phyloP scores from a whole-genome alignment of 345 rosid species.

The Aurinia saxatilis region DNA sequence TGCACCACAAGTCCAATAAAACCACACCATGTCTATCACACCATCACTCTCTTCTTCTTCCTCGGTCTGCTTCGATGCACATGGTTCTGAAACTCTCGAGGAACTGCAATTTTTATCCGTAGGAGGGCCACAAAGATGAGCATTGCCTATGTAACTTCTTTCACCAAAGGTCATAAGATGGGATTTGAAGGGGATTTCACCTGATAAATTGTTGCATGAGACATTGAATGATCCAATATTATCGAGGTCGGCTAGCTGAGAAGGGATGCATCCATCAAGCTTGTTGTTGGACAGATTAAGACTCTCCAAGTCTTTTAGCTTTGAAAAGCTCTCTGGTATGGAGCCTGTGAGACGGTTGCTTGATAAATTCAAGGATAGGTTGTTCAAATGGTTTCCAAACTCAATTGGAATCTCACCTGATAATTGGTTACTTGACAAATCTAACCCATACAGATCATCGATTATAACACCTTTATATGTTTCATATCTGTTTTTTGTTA shows the following conservation, averaged over 20 bases:
- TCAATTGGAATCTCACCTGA: conserved; percentile 46
- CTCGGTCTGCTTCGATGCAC: too few species aligned
- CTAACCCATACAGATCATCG: conserved; percentile 30
- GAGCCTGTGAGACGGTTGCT: conserved; percentile 38
- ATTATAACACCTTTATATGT: conserved; percentile 17
- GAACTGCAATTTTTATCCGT: not conserved
- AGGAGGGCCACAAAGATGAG: too few species aligned
- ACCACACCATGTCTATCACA: not conserved
- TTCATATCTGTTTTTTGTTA: not conserved
- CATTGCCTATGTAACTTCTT: too few species aligned
- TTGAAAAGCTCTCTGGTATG: conserved; percentile 44
- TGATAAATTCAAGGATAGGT: conserved; percentile 36
- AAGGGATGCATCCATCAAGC: too few species aligned
- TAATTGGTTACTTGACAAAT: conserved; percentile 43
- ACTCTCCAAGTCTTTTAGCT: too few species aligned
- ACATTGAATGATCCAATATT: too few species aligned
- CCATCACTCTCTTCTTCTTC: not conserved
- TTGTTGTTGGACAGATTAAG: too few species aligned
- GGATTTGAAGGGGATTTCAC: too few species aligned
- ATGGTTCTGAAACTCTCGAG: not conserved
- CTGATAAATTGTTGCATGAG: too few species aligned
- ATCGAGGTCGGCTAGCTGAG: too few species aligned
- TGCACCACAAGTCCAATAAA: too few species aligned
- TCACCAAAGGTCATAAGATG: too few species aligned
- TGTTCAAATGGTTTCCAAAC: conserved; percentile 33